Base-by-base conservation (phyloP, 176 grass and related monocot genomes). In the Stipa capillata region DNA sequence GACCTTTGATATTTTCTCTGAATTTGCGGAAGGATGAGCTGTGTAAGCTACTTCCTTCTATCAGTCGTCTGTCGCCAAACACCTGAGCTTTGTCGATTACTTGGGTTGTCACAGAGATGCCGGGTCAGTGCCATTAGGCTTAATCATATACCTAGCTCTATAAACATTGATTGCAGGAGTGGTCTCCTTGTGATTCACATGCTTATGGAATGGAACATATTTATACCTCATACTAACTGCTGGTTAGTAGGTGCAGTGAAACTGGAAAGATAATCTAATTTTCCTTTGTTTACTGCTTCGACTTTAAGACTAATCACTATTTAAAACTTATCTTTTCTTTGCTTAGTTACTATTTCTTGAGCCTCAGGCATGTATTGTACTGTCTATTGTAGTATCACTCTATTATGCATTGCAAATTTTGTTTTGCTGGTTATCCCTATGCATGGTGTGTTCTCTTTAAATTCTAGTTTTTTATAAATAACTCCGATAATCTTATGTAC, bases 81-180 rank as follows among this genome's bases (percentile, higher is more conserved):
- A 55, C 86, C 89, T 15, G 94, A 97, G 45, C 87, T 97, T 71
- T 97, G 94, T 77, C 78, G 89, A 34, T 83, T 90, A 16, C 94
- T 97, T 84, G 91, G 94, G 13, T 77, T 97, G 40, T 90, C 94
- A 25, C 86, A 86, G 57, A 97, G 72, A 97, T 97, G 94, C 91
- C 84, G 88, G 94, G 94, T 97, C 47, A 58, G 86, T 83, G 21
- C 39, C 73, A 47, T 52, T 39, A 79, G 60, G 57, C 60, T 32
- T 67, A 79, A 74, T 32, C 41, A 72, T 42, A 8, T 35, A 73
- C 54, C 49, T 73, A 54, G 52, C 24, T 42, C 44, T 40, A 53
- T 1, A 47, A 49, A 40, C 6, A 8, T 76, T 71, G n/a, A n/a
- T n/a, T n/a, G n/a, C n/a, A n/a, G n/a, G n/a, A n/a, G n/a, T n/a